Conservation (phyloP, 768 basidiomycete species). For the Lactarius deliciosus region DNA sequence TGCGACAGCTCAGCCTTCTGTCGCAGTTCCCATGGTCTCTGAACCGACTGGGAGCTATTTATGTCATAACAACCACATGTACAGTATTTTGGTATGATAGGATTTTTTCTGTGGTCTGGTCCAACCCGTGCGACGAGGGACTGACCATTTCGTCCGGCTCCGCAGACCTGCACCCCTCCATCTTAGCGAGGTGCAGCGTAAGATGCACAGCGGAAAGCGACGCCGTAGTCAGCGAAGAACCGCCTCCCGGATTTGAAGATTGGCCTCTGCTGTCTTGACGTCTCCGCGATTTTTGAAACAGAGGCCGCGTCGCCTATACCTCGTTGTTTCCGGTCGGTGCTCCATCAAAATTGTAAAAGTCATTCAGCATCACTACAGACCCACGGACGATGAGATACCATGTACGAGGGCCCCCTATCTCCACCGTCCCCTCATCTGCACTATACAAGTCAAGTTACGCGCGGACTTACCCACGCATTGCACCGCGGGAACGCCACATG, state of each 20-base stretch:
- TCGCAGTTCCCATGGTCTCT: conserved; percentile 12
- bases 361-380: neutral
- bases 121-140: neutral
- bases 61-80: conserved; percentile 13
- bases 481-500: conserved; percentile 26
- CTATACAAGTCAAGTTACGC: neutral
- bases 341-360: no score
- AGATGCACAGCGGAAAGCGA: conserved; percentile 13
- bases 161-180: conserved; percentile 31
- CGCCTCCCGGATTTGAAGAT: conserved; percentile 29
- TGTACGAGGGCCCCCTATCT: neutral
- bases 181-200: conserved; percentile 33
- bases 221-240: conserved; percentile 28
- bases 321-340: conserved; percentile 2
- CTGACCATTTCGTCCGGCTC: neutral
- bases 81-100: conserved; percentile 11
- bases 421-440: neutral
- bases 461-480: neutral
- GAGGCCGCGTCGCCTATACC: neutral
- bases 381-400: no score
- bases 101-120: no score
- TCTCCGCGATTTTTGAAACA: conserved; percentile 18
- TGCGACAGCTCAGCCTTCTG: conserved; percentile 12
- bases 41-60: conserved; percentile 3
- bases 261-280: no score